Conservation (phyloP, 164 flowering plant species). For the Vitis rupestris region DNA sequence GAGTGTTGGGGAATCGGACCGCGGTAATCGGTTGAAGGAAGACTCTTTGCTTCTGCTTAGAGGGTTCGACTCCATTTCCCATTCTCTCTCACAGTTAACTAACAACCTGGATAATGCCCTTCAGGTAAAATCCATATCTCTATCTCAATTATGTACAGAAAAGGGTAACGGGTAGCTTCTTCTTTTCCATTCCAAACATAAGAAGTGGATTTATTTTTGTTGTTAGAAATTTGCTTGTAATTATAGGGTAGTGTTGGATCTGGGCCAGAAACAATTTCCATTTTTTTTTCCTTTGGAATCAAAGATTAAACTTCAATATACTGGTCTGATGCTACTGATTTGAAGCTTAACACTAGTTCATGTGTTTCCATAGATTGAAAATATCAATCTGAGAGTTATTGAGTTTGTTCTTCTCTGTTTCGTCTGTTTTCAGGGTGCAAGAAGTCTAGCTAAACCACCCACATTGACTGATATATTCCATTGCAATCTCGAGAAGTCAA, state of each 20-base stretch:
- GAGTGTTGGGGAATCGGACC: constrained; percentile 28
- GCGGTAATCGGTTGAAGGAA: constrained; percentile 47
- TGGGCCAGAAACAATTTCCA: no score
- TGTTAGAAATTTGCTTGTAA: no score
- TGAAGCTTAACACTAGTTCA: no score
- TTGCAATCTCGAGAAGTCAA: constrained; percentile 24
- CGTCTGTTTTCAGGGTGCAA: constrained; percentile 58
- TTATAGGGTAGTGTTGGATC: no score
- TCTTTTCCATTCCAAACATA: not conserved
- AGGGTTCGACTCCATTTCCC: constrained; percentile 83
- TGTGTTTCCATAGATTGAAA: no score
- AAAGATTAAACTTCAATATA: no score
- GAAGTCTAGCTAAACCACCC: constrained; percentile 66
- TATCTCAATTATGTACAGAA: not conserved
- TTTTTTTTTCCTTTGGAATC: no score
- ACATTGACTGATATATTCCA: constrained; percentile 60
- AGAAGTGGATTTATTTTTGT: not conserved
- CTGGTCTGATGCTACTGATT: no score
- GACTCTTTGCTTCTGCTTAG: constrained; percentile 78
- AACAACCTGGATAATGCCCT: constrained; percentile 66
- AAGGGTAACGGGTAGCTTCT: not conserved
- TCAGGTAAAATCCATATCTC: constrained; percentile 37
- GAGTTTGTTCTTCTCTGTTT: not conserved
- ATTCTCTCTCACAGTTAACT: constrained; percentile 68
- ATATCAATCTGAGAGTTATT: no score